Conservation (phyloP, 2,329 filamentous ascomycete species). For the Ophiostoma angusticollis region DNA sequence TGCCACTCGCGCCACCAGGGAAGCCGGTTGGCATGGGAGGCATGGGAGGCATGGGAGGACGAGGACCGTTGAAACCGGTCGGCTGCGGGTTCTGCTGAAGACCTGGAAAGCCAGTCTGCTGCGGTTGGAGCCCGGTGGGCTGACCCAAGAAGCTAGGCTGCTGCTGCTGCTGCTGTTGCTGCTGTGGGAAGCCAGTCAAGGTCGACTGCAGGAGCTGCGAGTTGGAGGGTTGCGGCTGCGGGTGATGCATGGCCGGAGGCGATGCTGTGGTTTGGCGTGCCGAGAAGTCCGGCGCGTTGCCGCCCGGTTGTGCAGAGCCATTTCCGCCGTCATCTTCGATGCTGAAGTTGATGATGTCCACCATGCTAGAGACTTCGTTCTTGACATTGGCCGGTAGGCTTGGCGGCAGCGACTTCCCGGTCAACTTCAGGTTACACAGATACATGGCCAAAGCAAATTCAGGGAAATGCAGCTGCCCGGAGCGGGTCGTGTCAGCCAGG, state of each 20-base stretch:
- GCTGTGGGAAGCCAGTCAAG: conserved; percentile 54
- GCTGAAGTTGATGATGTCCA: conserved; percentile 96
- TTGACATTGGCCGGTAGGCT: conserved; percentile 70
- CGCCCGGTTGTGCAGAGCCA: conserved; percentile 24
- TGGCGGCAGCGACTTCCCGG: conserved; percentile 67
- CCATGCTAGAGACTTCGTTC: conserved; percentile 98
- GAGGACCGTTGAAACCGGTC: conserved; percentile 68
- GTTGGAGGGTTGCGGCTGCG: conserved; percentile 63
- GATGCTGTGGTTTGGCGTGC: conserved; percentile 33
- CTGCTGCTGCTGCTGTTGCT: conserved; percentile 31
- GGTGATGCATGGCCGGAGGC: conserved; percentile 49
- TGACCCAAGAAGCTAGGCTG: conserved; percentile 46
- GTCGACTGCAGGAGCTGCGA: conserved; percentile 51
- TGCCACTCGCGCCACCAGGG: conserved; percentile 47
- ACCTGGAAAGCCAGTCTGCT: conserved; percentile 58
- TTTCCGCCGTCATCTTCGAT: conserved; percentile 57
- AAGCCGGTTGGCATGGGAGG: conserved; percentile 59
- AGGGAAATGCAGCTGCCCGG: conserved; percentile 89
- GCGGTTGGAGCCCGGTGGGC: conserved; percentile 47
- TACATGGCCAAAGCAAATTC: conserved; percentile 99
- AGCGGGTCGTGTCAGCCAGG: conserved; percentile 87
- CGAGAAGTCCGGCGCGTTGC: conserved; percentile 60
- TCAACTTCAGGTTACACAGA: conserved; percentile 85
- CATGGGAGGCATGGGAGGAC: conserved; percentile 83
- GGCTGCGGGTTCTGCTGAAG: conserved; percentile 53